Percentiles rank a stretch among this genome's conserved stretches.
phyloP scores from a whole-genome alignment of 345 rosid species.

The Anastatica hierochuntica region DNA sequence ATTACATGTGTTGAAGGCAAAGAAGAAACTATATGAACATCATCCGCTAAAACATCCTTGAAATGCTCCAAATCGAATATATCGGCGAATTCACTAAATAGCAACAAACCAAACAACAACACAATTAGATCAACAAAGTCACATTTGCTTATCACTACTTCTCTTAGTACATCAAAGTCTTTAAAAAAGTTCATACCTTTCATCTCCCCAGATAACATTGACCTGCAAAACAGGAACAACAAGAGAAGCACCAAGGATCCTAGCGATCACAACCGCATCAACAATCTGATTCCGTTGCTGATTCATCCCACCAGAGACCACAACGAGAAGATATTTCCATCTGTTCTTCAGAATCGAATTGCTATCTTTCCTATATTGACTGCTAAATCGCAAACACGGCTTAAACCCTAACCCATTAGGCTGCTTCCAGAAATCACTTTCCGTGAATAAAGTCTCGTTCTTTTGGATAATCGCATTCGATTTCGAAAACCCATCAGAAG shows the following conservation, averaged over 20 bases:
- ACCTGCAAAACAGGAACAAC: constrained; percentile 95
- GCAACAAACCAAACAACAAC: too few relatives aligned
- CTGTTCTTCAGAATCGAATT: constrained; percentile 40
- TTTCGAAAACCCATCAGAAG: constrained; percentile 9
- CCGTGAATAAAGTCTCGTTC: constrained; percentile 15
- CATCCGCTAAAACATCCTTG: constrained; percentile 69
- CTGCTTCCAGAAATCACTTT: constrained; percentile 91
- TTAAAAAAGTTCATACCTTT: constrained; percentile 55
- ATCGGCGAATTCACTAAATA: constrained; percentile 83
- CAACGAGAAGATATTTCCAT: constrained; percentile 72
- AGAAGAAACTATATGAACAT: constrained; percentile 82
- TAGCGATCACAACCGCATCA: constrained; percentile 93
- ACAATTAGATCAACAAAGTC: too few relatives aligned
- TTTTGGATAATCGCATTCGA: constrained; percentile 22
- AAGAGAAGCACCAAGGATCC: constrained; percentile 92
- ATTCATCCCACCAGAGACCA: constrained; percentile 93
- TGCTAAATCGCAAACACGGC: constrained; percentile 64
- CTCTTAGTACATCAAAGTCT: too few relatives aligned
- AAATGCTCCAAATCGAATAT: constrained; percentile 94
- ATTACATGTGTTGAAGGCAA: constrained; percentile 88
- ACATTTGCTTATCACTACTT: too few relatives aligned
- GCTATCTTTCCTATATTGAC: constrained; percentile 47
- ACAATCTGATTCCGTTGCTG: constrained; percentile 99
- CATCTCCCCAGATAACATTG: constrained; percentile 98
- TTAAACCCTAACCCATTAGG: constrained; percentile 85